Evolutionary conservation across 2,329 filamentous ascomycete genomes (phyloP).

Genomic region (Teratosphaeria gauchensis): DNA sequence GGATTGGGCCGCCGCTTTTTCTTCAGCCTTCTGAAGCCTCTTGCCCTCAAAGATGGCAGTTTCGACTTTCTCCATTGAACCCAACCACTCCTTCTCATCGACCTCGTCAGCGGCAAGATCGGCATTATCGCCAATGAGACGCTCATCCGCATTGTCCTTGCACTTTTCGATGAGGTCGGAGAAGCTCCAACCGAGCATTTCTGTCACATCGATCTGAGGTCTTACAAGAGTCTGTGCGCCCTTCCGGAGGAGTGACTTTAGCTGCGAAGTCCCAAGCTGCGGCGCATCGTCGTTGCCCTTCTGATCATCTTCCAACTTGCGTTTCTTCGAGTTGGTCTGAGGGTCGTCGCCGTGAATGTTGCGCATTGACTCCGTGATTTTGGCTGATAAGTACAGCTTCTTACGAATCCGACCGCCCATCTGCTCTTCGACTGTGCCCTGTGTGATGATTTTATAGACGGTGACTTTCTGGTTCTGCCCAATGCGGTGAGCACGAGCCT

Average conservation of each 20-base stretch:
- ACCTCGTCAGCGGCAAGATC: constrained; percentile 17
- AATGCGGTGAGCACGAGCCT: constrained; percentile 46
- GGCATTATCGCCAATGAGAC: constrained; percentile 26
- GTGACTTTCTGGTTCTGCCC: constrained; percentile 46
- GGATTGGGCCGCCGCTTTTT: constrained; percentile 20
- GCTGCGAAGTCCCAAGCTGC: constrained; percentile 41
- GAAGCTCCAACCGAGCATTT: constrained; percentile 51
- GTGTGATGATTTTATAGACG: constrained; percentile 47
- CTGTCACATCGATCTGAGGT: constrained; percentile 44
- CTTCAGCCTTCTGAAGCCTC: constrained; percentile 35
- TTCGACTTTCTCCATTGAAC: constrained; percentile 47
- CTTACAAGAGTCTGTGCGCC: constrained; percentile 45
- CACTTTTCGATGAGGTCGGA: constrained; percentile 45
- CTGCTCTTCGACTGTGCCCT: constrained; percentile 49
- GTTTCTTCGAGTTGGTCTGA: constrained; percentile 20
- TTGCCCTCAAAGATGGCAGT: constrained; percentile 49
- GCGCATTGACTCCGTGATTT: constrained; percentile 50
- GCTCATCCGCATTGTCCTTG: constrained; percentile 41
- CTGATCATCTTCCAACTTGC: constrained; percentile 17
- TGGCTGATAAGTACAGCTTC: constrained; percentile 52
- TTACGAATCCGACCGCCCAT: constrained; percentile 51
- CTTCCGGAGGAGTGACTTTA: constrained; percentile 46
- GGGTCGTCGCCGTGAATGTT: constrained; percentile 37
- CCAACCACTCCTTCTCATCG: constrained; percentile 48
- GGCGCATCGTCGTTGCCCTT: constrained; percentile 39